phyloP scores from a whole-genome alignment of 2,329 filamentous ascomycete genomes.

The Cladosporium austrohemisphaericum region DNA sequence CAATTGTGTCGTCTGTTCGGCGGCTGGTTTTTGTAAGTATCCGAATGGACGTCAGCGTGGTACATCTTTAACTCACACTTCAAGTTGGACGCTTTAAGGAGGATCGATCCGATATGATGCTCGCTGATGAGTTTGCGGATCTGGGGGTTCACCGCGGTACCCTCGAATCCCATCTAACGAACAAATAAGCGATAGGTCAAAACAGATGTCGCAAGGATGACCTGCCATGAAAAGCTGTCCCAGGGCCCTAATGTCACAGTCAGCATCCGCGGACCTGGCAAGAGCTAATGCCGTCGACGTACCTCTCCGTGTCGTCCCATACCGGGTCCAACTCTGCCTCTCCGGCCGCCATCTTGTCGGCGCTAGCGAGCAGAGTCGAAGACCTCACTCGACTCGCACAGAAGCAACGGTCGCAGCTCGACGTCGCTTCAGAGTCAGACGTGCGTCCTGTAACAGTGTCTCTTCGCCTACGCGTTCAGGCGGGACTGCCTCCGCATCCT shows the following conservation, averaged over 20 bases:
- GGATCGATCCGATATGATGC: conserved; percentile 82
- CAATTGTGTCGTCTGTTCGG: conserved; percentile 80
- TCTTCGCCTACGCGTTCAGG: conserved; percentile 4
- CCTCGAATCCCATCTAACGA: conserved; percentile 73
- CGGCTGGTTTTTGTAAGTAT: conserved; percentile 58
- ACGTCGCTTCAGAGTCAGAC: neutral
- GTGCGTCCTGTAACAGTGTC: conserved; percentile 8
- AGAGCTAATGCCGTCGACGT: conserved; percentile 34
- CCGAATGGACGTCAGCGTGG: too few species aligned
- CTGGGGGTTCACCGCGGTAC: conserved; percentile 76
- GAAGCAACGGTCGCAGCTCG: neutral
- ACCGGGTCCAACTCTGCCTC: conserved; percentile 45
- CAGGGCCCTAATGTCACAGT: conserved; percentile 37
- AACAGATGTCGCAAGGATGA: conserved; percentile 12
- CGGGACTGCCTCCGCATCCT: conserved; percentile 12
- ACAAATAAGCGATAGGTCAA: conserved; percentile 36
- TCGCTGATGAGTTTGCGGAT: conserved; percentile 76
- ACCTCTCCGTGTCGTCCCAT: conserved; percentile 76
- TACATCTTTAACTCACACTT: conserved; percentile 56
- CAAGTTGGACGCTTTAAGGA: conserved; percentile 78
- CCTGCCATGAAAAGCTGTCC: conserved; percentile 38
- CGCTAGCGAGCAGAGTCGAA: conserved; percentile 41
- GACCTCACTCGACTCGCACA: neutral
- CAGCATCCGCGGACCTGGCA: conserved; percentile 20
- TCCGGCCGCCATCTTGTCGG: conserved; percentile 51